Evolutionary conservation across 2,329 filamentous ascomycete genomes (phyloP).

Genomic region (Madurella fahalii): DNA sequence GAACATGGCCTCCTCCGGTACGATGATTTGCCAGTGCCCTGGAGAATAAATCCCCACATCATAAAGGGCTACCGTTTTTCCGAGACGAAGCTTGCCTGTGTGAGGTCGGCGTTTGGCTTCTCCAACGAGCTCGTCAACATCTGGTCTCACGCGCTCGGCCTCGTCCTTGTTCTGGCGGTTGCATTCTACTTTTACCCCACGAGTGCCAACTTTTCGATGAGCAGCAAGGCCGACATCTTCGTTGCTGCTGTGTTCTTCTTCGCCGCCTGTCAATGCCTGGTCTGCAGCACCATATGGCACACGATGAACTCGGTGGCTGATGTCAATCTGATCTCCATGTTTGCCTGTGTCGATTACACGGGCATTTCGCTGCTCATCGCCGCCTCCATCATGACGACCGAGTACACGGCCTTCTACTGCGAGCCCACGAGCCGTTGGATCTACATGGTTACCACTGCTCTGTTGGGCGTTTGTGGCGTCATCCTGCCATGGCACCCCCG

Average conservation of each 20-base stretch:
- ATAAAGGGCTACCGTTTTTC: slow-evolving; percentile 87
- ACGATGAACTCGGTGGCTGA: slow-evolving; percentile 97
- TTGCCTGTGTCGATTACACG: slow-evolving; percentile 97
- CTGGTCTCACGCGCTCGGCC: slow-evolving; percentile 88
- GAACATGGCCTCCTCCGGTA: slow-evolving; percentile 83
- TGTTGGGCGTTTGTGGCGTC: slow-evolving; percentile 79
- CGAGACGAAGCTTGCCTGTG: slow-evolving; percentile 83
- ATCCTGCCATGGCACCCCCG: slow-evolving; percentile 93
- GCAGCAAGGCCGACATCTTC: slow-evolving; percentile 81
- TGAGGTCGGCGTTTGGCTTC: slow-evolving; percentile 75
- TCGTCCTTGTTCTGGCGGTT: slow-evolving; percentile 80
- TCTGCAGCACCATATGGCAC: slow-evolving; percentile 96
- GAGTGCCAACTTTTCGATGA: slow-evolving; percentile 79
- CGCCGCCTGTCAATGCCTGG: slow-evolving; percentile 87
- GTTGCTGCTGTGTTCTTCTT: slow-evolving; percentile 95
- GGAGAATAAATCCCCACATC: slow-evolving; percentile 95
- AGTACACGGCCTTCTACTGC: slow-evolving; percentile 98
- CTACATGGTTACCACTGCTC: slow-evolving; percentile 78
- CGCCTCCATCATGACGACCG: slow-evolving; percentile 94
- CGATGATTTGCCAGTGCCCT: slow-evolving; percentile 84
- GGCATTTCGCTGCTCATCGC: slow-evolving; percentile 94
- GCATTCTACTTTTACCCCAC: slow-evolving; percentile 96
- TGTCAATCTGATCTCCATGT: slow-evolving; percentile 83
- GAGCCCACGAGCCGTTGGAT: slow-evolving; percentile 81
- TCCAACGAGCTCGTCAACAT: slow-evolving; percentile 98